Evolutionary conservation across 1,284 basidiomycete genomes (phyloP), one percentile per base, ranked within the genome.

Genomic region (Irpex lacteus): DNA sequence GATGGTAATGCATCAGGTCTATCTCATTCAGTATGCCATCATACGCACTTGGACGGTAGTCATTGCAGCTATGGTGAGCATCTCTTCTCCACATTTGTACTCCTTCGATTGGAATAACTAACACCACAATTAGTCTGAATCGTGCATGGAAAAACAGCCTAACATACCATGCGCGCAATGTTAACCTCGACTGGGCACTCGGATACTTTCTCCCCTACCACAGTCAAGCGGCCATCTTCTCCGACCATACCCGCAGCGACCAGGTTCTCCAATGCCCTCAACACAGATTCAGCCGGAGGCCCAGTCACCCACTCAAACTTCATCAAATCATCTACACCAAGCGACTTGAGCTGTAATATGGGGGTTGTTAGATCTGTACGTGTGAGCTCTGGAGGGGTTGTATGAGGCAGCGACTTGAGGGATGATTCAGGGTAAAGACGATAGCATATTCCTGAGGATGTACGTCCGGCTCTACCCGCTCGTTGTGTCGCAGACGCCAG

Each of bases 61-160:
- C 95, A 99, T 98, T 0, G 97, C 95, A 1, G 96, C 92, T 65
- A 99, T 98, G 0, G 94, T 95, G 60, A 99, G 78, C 54, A 98
- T 92, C 74, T 99, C 97, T 72, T 96, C 91, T 2, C 95, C 93
- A 70, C 97, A 99, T 67, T 84, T 82, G 71, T 89, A 91, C 9
- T 91, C 88, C 69, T 89, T 87, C 3, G 95, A 96, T 65, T 83
- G 87, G 70, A 98, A 92, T 4, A 98, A 75, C 96, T 98, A 68
- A 0, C 44, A 15, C 34, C 32, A 44, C 56, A 40, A 19, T 67
- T 56, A 67, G 56, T 47, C 15, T 15, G 56, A 32, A 49, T 44
- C 15, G 18, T 50, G 9, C n/a, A 63, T 7, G 56, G 58, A 5
- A 37, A 19, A 19, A 13, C 5, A 37, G 4, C 2, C 8, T 8